Evolutionary conservation across 108 stramenopile genomes (phyloP), one percentile per base, ranked within the genome.

Genomic region (Cyclotella atomus): DNA sequence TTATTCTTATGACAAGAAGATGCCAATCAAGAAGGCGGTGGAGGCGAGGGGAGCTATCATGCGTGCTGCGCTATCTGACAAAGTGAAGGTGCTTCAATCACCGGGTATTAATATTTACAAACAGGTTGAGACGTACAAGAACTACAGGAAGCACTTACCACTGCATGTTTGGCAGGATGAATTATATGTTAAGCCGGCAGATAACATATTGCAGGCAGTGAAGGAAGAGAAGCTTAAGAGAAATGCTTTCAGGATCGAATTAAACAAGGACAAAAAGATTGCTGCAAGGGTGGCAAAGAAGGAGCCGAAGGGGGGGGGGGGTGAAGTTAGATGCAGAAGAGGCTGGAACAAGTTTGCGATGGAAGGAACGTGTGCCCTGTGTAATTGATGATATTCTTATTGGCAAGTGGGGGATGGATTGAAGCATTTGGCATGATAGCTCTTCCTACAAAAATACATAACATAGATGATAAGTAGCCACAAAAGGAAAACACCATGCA

Each of bases 21-120:
- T n/a, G 19, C 8, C 9, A 50, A 17, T 55, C 25, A 55, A 55
- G 27, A 6, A 27, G 25, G 54, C 54, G 4, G 17, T 55, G 4
- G 25, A 4, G 6, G 54, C 54, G 8, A 25, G 54, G 8, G 3
- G 25, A 5, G 8, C 5, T 6, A 55, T 55, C 16, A 55, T 29
- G 4, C 5, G 28, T 4, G 49, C 49, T 50, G 54, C 54, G 3
- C 4, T 55, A 3, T 4, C 5, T 15, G 25, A 24, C 3, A 4
- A 29, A 29, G 5, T 55, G 54, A 55, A 25, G 4, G 54, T 28
- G 28, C 55, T 69, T 41, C 17, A 69, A 28, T 14, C 49, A 17
- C 38, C 50, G 23, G 68, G 68, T 1, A 43, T 69, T 16, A 44
- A 69, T 57, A 52, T 54, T 15, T 68, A 36, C 67, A 68, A 68